phyloP scores from a whole-genome alignment of 352 stramenopile genomes.

The Globisporangium spinosum region DNA sequence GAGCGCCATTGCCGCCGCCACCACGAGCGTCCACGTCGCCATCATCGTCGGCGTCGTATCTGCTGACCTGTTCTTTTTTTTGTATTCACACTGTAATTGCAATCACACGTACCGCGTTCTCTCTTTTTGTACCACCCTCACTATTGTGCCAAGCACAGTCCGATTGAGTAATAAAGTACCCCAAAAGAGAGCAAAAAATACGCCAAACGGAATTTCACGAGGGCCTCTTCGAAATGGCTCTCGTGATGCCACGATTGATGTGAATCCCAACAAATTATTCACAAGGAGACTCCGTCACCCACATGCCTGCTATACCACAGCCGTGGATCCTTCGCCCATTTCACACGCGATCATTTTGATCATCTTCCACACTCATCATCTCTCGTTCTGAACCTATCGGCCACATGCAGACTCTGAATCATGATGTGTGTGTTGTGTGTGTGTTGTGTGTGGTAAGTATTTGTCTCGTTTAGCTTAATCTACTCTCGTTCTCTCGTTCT shows the following conservation, averaged over 20 bases:
- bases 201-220: not conserved
- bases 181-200: not conserved
- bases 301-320: too few relatives aligned
- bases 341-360: not conserved
- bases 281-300: too few relatives aligned
- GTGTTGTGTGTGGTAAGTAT: conserved; percentile 2
- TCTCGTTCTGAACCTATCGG: not conserved
- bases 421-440: not conserved
- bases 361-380: not conserved
- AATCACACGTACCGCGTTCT: not conserved
- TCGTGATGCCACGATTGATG: too few relatives aligned
- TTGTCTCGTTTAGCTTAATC: conserved; percentile 12
- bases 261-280: too few relatives aligned
- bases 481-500: not conserved
- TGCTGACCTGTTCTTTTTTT: not conserved
- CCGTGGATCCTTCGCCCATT: not conserved
- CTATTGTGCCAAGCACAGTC: not conserved
- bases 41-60: not conserved
- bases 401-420: too few relatives aligned
- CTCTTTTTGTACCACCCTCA: not conserved
- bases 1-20: not conserved
- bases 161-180: not conserved
- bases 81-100: not conserved
- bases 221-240: too few relatives aligned
- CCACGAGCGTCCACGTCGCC: not conserved